Percentiles rank a stretch among this genome's conserved stretches.
Evolutionary conservation across 1,284 basidiomycete species (phyloP).

Genomic region (Cutaneotrichosporon curvatum): DNA sequence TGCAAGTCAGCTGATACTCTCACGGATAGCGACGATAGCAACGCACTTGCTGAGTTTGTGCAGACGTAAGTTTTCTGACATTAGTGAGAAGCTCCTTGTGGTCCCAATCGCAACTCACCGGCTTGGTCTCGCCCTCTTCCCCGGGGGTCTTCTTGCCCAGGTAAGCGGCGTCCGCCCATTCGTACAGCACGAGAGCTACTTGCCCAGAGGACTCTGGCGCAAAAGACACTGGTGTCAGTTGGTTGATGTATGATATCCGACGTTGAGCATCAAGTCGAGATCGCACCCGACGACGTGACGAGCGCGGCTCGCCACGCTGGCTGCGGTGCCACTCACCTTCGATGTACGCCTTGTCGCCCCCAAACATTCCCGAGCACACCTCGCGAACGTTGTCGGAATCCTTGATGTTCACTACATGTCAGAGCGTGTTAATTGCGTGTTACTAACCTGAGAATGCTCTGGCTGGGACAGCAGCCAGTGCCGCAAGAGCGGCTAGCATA

Average conservation of each 20-base stretch:
- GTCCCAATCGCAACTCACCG: conserved; percentile 9
- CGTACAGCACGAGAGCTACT: conserved; percentile 88
- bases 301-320: too few relatives aligned
- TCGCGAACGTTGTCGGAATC: conserved; percentile 63
- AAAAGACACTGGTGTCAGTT: conserved; percentile 62
- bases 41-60: conserved; percentile 35
- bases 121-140: neutral
- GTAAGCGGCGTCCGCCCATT: conserved; percentile 79
- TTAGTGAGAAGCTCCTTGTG: too few relatives aligned
- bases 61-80: conserved; percentile 85
- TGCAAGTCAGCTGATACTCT: conserved; percentile 41
- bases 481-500: conserved; percentile 5
- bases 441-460: conserved; percentile 13
- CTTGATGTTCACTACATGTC: conserved; percentile 33
- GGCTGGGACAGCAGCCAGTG: conserved; percentile 1
- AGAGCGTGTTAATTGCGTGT: neutral
- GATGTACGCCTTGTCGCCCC: conserved; percentile 67
- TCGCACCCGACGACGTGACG: too few relatives aligned
- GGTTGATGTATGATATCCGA: too few relatives aligned
- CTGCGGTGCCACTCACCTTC: conserved; percentile 77
- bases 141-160: conserved; percentile 56
- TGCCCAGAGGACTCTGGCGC: conserved; percentile 71
- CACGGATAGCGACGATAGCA: too few relatives aligned
- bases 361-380: conserved; percentile 94
- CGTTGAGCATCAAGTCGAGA: too few relatives aligned